Evolutionary conservation across 2,329 filamentous ascomycete genomes (phyloP).

Genomic region (Sporothrix pseudoabietina): DNA sequence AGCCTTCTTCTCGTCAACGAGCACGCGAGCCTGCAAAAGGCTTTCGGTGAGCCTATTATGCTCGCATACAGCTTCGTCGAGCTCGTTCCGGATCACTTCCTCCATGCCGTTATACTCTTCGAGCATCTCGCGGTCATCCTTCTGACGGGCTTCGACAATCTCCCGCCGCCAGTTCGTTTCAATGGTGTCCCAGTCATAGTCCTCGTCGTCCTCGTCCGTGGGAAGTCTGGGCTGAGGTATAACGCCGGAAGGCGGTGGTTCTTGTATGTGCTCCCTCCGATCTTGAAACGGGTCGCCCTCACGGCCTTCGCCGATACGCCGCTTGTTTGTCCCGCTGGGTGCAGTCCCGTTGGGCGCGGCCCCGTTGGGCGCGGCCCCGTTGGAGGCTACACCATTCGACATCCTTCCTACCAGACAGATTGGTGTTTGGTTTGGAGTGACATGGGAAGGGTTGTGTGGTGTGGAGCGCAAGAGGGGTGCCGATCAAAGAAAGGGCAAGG

Average conservation of each 20-base stretch:
- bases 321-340: no score
- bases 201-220: constrained; percentile 2
- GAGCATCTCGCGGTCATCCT: constrained; percentile 41
- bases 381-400: constrained; percentile 12
- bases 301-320: neutral
- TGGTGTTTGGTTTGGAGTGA: neutral
- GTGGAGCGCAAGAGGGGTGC: neutral
- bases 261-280: no score
- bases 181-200: constrained; percentile 43
- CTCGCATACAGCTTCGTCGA: constrained; percentile 43
- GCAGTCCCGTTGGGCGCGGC: neutral
- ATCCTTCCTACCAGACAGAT: constrained; percentile 22
- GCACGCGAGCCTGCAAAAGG: constrained; percentile 41
- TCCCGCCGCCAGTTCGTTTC: constrained; percentile 41
- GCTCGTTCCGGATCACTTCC: constrained; percentile 40
- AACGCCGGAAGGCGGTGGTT: no score
- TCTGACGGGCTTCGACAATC: constrained; percentile 31
- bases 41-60: constrained; percentile 45
- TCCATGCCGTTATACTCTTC: constrained; percentile 41
- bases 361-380: neutral
- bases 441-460: neutral
- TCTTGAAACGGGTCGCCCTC: no score
- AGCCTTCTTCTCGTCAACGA: constrained; percentile 31
- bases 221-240: neutral
- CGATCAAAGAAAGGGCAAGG: neutral